phyloP scores from a whole-genome alignment of 1,139 yeast species.

The Yamadazyma triangularis region DNA sequence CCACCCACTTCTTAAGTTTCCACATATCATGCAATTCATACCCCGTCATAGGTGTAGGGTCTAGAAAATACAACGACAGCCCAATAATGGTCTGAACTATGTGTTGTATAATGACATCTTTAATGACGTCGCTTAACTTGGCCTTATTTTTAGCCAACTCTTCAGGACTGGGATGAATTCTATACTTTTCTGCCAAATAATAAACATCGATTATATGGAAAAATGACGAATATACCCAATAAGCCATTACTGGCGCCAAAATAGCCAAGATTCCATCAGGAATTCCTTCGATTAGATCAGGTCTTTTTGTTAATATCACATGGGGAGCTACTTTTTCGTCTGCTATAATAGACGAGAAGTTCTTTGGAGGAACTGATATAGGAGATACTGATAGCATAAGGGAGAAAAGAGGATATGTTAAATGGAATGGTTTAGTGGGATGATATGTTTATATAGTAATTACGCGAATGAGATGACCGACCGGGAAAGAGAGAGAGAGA shows the following conservation, averaged over 20 bases:
- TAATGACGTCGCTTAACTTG: slow-evolving; percentile 59
- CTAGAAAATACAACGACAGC: slow-evolving; percentile 45
- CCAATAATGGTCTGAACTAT: slow-evolving; percentile 77
- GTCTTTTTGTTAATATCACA: slow-evolving; percentile 13
- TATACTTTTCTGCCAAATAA: slow-evolving; percentile 71
- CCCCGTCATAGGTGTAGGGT: slow-evolving; percentile 67
- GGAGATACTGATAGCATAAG: too few relatives aligned
- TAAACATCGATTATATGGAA: slow-evolving; percentile 74
- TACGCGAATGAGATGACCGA: too few relatives aligned
- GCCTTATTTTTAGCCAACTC: slow-evolving; percentile 74
- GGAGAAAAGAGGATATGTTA: too few relatives aligned
- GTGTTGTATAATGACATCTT: slow-evolving; percentile 84
- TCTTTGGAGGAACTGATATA: too few relatives aligned
- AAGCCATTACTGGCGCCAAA: slow-evolving; percentile 70
- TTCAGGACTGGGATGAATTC: slow-evolving; percentile 92
- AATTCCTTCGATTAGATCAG: slow-evolving; percentile 49
- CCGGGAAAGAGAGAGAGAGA: too few relatives aligned
- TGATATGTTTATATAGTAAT: too few relatives aligned
- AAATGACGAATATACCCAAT: slow-evolving; percentile 73
- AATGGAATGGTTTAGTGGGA: too few relatives aligned
- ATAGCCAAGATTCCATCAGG: slow-evolving; percentile 76
- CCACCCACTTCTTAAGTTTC: slow-evolving; percentile 41
- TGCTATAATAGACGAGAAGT: slow-evolving; percentile 12
- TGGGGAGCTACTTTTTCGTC: slow-evolving; percentile 10
- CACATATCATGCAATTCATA: slow-evolving; percentile 67